phyloP scores from a whole-genome alignment of 345 rosid species.

The Sonneratia alba region DNA sequence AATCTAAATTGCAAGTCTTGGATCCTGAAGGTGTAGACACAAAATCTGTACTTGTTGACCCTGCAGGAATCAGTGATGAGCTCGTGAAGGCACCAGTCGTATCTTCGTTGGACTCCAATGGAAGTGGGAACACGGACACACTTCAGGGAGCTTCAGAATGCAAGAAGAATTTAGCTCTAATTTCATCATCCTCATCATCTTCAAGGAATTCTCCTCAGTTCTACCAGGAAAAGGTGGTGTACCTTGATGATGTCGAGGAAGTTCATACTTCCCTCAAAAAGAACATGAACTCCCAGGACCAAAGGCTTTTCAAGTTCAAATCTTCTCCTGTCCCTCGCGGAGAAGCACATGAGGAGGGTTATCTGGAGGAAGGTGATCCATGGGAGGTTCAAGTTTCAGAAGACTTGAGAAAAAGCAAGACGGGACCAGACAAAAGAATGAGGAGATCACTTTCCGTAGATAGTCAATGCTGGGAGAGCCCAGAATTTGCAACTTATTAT shows the following conservation, averaged over 20 bases:
- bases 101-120: slow-evolving; percentile 8
- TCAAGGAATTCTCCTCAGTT: slow-evolving; percentile 30
- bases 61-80: slow-evolving; percentile 3
- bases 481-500: slow-evolving; percentile 27
- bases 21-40: slow-evolving; percentile 9
- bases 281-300: slow-evolving; percentile 34
- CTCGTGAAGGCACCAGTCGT: slow-evolving; percentile 2
- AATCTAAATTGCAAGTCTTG: slow-evolving; percentile 8
- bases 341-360: slow-evolving; percentile 9
- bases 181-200: slow-evolving; percentile 23
- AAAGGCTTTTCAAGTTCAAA: slow-evolving; percentile 51
- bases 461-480: slow-evolving; percentile 16
- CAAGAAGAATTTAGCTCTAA: background rate
- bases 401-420: slow-evolving; percentile 10
- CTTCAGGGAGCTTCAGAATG: slow-evolving; percentile 7
- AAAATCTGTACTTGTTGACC: slow-evolving; percentile 13
- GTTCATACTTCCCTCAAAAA: slow-evolving; percentile 16
- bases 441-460: slow-evolving; percentile 30
- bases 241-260: slow-evolving; percentile 51
- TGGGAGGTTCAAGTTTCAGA: slow-evolving; percentile 17
- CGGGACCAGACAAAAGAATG: slow-evolving; percentile 15
- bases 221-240: slow-evolving; percentile 24
- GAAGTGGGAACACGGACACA: slow-evolving; percentile 3
- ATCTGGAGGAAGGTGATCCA: slow-evolving; percentile 11
- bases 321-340: slow-evolving; percentile 7